A percentile compares a stretch with the other conserved stretches of the same genome.
Evolutionary conservation across 768 basidiomycete species (phyloP).

Genomic region (Exidia glandulosa): DNA sequence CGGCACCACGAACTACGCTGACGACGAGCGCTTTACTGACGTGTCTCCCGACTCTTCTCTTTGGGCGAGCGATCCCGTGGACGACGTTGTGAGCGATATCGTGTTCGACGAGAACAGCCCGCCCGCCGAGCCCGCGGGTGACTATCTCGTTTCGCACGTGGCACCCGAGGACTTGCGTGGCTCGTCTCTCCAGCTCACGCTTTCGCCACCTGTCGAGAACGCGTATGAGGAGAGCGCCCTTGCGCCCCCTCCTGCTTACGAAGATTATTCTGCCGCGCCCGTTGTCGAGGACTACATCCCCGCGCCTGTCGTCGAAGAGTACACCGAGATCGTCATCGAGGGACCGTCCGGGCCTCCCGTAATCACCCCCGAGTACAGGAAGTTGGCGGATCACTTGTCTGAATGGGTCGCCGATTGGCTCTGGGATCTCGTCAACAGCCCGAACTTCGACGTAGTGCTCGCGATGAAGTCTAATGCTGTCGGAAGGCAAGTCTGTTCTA

Average conservation of each 20-base stretch:
- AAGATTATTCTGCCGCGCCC: no score
- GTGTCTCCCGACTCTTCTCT: not conserved
- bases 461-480: slow-evolving; percentile 16
- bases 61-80: not conserved
- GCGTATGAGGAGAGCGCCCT: no score
- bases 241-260: no score
- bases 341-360: not conserved
- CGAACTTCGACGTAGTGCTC: slow-evolving; percentile 44
- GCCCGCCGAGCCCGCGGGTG: not conserved
- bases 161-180: not conserved
- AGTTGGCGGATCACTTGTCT: slow-evolving; percentile 63
- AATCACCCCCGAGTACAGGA: slow-evolving; percentile 37
- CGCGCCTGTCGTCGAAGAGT: not conserved
- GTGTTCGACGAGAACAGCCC: not conserved
- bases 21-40: not conserved
- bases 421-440: slow-evolving; percentile 73
- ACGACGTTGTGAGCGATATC: not conserved
- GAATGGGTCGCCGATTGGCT: slow-evolving; percentile 72
- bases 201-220: no score
- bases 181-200: not conserved
- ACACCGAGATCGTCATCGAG: not conserved
- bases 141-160: not conserved
- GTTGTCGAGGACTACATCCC: not conserved
- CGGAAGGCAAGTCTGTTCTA: slow-evolving; percentile 31
- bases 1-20: not conserved